phyloP scores from a whole-genome alignment of 78 protist genomes.

The Dictyostelium firmibasis region DNA sequence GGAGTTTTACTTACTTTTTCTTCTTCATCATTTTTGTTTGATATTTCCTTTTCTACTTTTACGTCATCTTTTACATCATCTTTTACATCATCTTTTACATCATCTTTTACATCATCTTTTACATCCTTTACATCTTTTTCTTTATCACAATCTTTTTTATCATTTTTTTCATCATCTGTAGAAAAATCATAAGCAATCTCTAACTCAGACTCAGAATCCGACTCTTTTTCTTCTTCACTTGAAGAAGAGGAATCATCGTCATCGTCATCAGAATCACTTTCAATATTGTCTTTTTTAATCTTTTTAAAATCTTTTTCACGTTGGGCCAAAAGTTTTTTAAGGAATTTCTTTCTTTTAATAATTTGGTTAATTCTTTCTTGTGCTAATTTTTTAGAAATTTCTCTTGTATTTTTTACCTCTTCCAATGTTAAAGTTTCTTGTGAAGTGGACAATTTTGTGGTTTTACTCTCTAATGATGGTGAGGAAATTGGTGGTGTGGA shows the following conservation, averaged over 20 bases:
- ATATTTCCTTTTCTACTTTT: background rate
- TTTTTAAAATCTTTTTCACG: background rate
- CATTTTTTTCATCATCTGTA: constrained; percentile 7
- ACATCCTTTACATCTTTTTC: background rate
- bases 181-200: background rate
- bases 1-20: background rate
- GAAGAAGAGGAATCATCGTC: background rate
- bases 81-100: background rate
- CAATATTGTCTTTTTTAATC: background rate
- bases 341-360: background rate
- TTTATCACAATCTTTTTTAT: background rate
- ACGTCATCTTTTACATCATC: background rate
- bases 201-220: background rate
- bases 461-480: background rate
- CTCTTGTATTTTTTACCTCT: background rate
- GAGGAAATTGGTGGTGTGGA: background rate
- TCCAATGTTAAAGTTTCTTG: background rate
- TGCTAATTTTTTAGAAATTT: background rate
- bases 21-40: background rate
- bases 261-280: background rate
- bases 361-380: background rate
- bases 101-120: background rate
- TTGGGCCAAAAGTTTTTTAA: background rate
- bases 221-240: background rate
- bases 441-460: background rate